Evolutionary conservation across 2,329 filamentous ascomycete species (phyloP), one percentile per base, ranked within the genome.

Genomic region (Monosporascus sp.): DNA sequence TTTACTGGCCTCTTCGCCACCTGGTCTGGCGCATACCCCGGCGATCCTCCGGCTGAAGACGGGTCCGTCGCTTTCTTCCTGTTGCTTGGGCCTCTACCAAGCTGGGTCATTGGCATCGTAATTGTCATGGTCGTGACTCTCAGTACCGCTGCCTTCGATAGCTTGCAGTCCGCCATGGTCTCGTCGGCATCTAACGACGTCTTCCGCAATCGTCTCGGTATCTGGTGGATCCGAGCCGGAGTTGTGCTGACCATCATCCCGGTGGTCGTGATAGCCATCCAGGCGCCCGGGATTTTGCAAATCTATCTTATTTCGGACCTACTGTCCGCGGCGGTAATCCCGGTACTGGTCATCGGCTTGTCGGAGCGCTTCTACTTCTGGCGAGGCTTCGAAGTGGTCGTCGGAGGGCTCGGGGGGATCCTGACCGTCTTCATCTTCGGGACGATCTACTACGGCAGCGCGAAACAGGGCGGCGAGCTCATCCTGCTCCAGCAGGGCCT

Each of bases 231-330:
- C 60, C 86, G 89, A 47, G 77, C 65, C 18, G 77, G 77, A 41
- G 88, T 94, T 26, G 81, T 93, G 1, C 66, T 88, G 17, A 63
- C 92, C 68, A 91, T 91, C 65, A 73, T 91, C 57, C 89, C 89
- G 2, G 81, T 86, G 50, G 80, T 92, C 14, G 81, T 89, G 26
- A 78, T 93, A 47, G 89, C 89, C 11, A 77, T 93, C 52, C 86
- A 85, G 65, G 84, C 85, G 7, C 87, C 88, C 1, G 85, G 82
- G 49, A 86, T 93, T 55, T 74, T 93, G 49, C 87, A 91, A 69
- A 91, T 93, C 68, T 93, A 89, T 74, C 78, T 93, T 58, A 90
- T 93, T 65, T 88, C 86, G 45, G 89, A 93, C 66, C 79, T 94
- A 7, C 81, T 94, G 55, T 90, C 88, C 17, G 87, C 89, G 1